phyloP scores from a whole-genome alignment of 345 rosid genomes.

The Populus euphratica region DNA sequence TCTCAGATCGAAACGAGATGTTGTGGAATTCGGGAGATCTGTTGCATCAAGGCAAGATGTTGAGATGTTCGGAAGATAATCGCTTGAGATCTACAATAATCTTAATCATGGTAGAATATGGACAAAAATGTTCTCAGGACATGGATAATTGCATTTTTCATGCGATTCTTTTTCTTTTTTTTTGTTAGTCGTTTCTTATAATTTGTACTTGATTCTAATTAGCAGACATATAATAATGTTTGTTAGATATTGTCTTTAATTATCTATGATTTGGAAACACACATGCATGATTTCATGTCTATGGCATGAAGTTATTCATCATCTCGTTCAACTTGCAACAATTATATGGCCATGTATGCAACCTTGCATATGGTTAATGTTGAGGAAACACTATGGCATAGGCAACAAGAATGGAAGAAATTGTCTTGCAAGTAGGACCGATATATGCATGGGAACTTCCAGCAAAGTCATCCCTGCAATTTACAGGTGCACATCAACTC shows the following conservation, averaged over 20 bases:
- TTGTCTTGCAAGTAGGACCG: neutral
- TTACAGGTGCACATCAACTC: neutral
- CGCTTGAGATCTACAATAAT: neutral
- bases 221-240: neutral
- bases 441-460: neutral
- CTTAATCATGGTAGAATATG: neutral
- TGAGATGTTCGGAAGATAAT: neutral
- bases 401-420: neutral
- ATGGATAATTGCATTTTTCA: neutral
- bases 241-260: constrained; percentile 2
- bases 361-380: neutral
- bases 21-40: neutral
- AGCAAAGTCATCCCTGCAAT: neutral
- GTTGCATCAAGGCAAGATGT: too few relatives aligned
- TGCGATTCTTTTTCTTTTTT: neutral
- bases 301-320: neutral
- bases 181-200: neutral
- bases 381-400: too few relatives aligned
- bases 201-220: neutral
- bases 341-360: neutral
- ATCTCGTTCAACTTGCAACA: neutral
- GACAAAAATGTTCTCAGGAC: neutral
- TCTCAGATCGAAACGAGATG: neutral
- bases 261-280: neutral
- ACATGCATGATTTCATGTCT: constrained; percentile 4